Evolutionary conservation across 202 grass and related monocot species (phyloP).

Genomic region (Zoysia matrella): DNA sequence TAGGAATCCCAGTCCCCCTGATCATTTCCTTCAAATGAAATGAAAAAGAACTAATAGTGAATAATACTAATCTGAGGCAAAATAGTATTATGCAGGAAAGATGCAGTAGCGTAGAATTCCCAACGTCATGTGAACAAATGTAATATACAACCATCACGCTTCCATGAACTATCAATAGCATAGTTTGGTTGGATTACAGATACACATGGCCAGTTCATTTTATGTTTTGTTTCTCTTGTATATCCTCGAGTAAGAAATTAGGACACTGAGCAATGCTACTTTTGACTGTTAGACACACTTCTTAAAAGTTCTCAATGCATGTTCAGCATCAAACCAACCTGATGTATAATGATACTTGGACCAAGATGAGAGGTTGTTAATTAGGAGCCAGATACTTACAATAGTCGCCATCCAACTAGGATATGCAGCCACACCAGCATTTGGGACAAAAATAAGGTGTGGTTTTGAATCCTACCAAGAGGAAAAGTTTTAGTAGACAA

Average conservation of each 20-base stretch:
- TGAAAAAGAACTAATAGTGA: constrained; percentile 1
- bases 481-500: constrained; percentile 39
- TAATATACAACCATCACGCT: constrained; percentile 20
- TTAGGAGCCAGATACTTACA: constrained; percentile 58
- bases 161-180: constrained; percentile 26
- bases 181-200: constrained; percentile 7
- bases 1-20: constrained; percentile 57
- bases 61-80: constrained; percentile 4
- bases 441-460: constrained; percentile 82
- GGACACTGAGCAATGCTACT: not conserved
- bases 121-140: constrained; percentile 15
- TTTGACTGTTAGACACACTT: too few species aligned
- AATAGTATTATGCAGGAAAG: constrained; percentile 5
- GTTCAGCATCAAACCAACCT: constrained; percentile 20
- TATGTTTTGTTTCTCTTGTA: constrained; percentile 8
- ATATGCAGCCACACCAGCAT: constrained; percentile 96
- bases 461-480: constrained; percentile 71
- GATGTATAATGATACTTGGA: not conserved
- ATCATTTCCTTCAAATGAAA: constrained; percentile 73
- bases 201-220: not conserved
- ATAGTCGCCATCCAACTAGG: constrained; percentile 88
- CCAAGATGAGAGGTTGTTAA: not conserved
- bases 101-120: not conserved
- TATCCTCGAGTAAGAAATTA: constrained; percentile 14
- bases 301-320: not conserved